A percentile compares a stretch with the other conserved stretches of the same genome.
phyloP scores from a whole-genome alignment of 2,329 filamentous ascomycete species.

The Alternaria brassicicola region DNA sequence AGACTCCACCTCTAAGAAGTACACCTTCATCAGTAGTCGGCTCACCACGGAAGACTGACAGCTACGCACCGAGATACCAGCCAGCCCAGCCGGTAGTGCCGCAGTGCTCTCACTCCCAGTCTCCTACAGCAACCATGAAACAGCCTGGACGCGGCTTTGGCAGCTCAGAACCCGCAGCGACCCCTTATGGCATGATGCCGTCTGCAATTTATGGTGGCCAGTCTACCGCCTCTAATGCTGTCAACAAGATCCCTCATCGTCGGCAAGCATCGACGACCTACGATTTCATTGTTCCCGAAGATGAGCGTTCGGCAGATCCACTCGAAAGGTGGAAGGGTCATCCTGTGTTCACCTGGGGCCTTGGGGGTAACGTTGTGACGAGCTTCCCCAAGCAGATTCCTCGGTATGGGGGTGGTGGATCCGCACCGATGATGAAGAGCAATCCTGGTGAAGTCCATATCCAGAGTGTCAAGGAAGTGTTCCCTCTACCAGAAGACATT shows the following conservation, averaged over 20 bases:
- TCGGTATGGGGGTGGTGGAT: conserved; percentile 77
- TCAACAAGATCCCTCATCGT: conserved; percentile 42
- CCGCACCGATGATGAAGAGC: conserved; percentile 77
- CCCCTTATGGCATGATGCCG: conserved; percentile 57
- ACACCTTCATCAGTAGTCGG: conserved; percentile 42
- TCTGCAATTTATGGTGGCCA: conserved; percentile 48
- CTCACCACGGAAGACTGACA: conserved; percentile 49
- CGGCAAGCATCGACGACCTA: conserved; percentile 57
- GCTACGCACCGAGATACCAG: conserved; percentile 60
- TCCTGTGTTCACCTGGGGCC: conserved; percentile 85
- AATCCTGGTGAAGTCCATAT: conserved; percentile 82
- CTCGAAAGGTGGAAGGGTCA: conserved; percentile 89
- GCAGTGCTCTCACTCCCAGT: conserved; percentile 63
- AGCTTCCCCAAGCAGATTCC: conserved; percentile 90
- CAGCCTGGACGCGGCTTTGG: conserved; percentile 50
- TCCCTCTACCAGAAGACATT: conserved; percentile 73
- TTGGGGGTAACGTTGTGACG: conserved; percentile 80
- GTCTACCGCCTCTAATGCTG: conserved; percentile 8
- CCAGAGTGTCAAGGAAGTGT: conserved; percentile 74
- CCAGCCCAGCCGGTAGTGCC: conserved; percentile 17
- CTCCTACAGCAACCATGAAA: conserved; percentile 61
- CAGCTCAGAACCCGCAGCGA: conserved; percentile 60
- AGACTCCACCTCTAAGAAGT: conserved; percentile 44
- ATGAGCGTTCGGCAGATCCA: conserved; percentile 69
- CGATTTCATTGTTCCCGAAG: conserved; percentile 62